A percentile compares a stretch with the other conserved stretches of the same genome.
Conservation (phyloP, 441 rosid species). For the Capsella rubella region DNA sequence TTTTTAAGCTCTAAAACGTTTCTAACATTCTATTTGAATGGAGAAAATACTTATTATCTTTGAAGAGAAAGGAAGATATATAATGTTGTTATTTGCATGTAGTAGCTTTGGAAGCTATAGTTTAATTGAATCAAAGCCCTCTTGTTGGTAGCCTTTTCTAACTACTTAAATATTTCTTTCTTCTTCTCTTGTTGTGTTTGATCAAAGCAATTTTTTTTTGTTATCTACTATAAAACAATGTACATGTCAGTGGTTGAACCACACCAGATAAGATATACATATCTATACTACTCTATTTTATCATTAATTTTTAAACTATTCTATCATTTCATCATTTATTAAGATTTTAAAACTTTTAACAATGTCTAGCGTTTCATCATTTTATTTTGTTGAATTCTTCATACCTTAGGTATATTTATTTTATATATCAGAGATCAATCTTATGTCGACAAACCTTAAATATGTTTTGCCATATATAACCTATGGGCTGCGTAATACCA, state of each 20-base stretch:
- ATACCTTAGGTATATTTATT: no score
- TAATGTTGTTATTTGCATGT: conserved; percentile 25
- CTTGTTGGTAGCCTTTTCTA: conserved; percentile 2
- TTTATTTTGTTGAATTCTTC: not conserved
- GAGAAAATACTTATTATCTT: not conserved
- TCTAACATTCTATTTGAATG: not conserved
- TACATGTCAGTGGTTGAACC: conserved; percentile 8
- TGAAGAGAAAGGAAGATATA: not conserved
- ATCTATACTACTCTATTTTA: not conserved
- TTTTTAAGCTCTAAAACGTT: not conserved
- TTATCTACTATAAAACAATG: conserved; percentile 19
- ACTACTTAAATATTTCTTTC: not conserved
- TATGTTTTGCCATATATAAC: not conserved
- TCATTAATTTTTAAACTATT: not conserved
- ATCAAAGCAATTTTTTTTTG: not conserved
- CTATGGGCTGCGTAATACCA: conserved; percentile 14
- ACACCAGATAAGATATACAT: not conserved
- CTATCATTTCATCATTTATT: not conserved
- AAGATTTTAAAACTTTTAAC: not conserved
- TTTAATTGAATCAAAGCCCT: conserved; percentile 2
- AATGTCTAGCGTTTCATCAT: not conserved
- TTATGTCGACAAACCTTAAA: not conserved
- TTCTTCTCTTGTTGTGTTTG: conserved; percentile 1
- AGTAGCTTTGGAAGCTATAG: conserved; percentile 22
- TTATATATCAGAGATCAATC: not conserved